phyloP scores from a whole-genome alignment of 1,284 basidiomycete genomes.

The Cutaneotrichosporon spelunceum region DNA sequence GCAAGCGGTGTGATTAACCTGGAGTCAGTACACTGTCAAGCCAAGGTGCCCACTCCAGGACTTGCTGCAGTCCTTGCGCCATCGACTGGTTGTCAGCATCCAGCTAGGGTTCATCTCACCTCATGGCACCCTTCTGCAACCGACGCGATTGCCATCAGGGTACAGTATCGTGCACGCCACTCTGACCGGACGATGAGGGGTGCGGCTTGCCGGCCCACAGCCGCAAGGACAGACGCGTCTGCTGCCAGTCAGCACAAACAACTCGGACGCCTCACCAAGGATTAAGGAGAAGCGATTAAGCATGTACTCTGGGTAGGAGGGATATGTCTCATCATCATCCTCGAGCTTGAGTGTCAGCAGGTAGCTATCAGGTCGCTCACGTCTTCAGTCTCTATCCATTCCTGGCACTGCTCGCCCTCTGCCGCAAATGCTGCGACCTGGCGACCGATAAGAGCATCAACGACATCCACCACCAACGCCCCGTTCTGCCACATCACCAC shows the following conservation, averaged over 20 bases:
- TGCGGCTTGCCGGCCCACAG: slow-evolving; percentile 72
- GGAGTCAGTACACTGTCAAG: slow-evolving; percentile 58
- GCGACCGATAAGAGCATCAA: slow-evolving; percentile 35
- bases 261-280: slow-evolving; percentile 53
- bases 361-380: slow-evolving; percentile 52
- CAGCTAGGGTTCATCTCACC: slow-evolving; percentile 6
- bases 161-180: slow-evolving; percentile 76
- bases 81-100: slow-evolving; percentile 11
- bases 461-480: slow-evolving; percentile 31
- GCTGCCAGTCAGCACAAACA: slow-evolving; percentile 24
- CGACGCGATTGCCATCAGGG: slow-evolving; percentile 58
- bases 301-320: slow-evolving; percentile 71
- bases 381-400: slow-evolving; percentile 67
- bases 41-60: slow-evolving; percentile 12
- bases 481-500: slow-evolving; percentile 33
- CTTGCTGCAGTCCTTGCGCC: slow-evolving; percentile 8
- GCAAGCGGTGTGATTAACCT: slow-evolving; percentile 74
- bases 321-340: slow-evolving; percentile 69
- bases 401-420: slow-evolving; percentile 57
- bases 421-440: slow-evolving; percentile 34
- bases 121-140: slow-evolving; percentile 36
- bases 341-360: slow-evolving; percentile 52
- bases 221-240: slow-evolving; percentile 65
- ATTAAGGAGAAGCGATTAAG: slow-evolving; percentile 72
- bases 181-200: slow-evolving; percentile 67